Evolutionary conservation across 495 filamentous ascomycete species (phyloP), one percentile per base, ranked within the genome.

Genomic region (Xylaria intraflava): DNA sequence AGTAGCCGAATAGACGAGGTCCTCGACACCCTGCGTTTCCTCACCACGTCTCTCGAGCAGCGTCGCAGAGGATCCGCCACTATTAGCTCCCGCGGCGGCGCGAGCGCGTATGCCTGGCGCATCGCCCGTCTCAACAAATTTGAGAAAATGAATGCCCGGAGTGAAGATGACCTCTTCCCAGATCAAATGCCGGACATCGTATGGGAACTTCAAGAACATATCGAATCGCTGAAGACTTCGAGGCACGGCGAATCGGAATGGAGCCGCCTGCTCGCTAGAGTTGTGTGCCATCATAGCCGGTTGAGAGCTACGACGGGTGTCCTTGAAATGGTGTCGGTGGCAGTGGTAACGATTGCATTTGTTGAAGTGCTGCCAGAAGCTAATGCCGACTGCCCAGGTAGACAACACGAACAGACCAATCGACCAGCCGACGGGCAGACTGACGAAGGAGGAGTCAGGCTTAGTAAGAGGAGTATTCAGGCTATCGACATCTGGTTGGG

Each of bases 101-200:
- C 12, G 24, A 6, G 36, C 23, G 19, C 26, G 22, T 12, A 22
- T 8, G 14, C 23, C 6, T 4, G 35, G 14, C 20, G 33, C 6
- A 6, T 58, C 45, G 4, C 39, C 26, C 19, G 55, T 46, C 16
- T 47, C 47, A 17, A 57, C 56, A 39, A 68, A 56, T 36, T 65
- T 62, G 26, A 68, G 59, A 46, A 68, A 68, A 51, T 66, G 63
- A 12, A 68, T 68, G 1, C 65, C 65, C 5, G 65, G 58, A 0
- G 53, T 59, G 26, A 56, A 59, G 8, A 68, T 61, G 31, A 55
- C 46, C 1, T 56, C 27, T 31, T 57, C 48, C 65, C 63, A 66
- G 16, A 68, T 63, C 45, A 59, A 46, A 12, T 53, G 39, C 20
- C 63, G 64, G 12, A 66, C 48, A 24, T 68, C 65, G 45, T 55